A percentile compares a stretch with the other conserved stretches of the same genome.
Evolutionary conservation across 1,139 yeast genomes (phyloP).

Genomic region (Yamadazyma sp.): DNA sequence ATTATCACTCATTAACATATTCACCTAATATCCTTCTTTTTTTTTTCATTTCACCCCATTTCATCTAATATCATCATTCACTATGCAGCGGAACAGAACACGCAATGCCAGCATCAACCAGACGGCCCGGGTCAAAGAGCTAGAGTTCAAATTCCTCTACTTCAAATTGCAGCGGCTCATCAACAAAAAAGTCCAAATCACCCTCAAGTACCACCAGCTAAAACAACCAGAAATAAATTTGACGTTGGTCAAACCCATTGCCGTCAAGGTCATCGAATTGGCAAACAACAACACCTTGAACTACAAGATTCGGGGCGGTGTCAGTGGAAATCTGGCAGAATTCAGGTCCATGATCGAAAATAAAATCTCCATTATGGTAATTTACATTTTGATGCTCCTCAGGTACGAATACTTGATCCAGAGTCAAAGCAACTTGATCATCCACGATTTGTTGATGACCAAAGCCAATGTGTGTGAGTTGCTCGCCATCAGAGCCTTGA

Average conservation of each 20-base stretch:
- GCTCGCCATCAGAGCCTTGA: constrained; percentile 50
- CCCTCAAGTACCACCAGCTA: constrained; percentile 56
- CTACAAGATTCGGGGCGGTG: constrained; percentile 11
- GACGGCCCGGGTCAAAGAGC: constrained; percentile 14
- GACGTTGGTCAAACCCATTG: constrained; percentile 51
- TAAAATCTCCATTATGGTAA: constrained; percentile 25
- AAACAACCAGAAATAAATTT: constrained; percentile 54
- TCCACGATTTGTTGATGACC: constrained; percentile 49
- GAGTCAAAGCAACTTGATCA: constrained; percentile 46
- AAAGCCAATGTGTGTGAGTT: constrained; percentile 58
- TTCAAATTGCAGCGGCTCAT: constrained; percentile 38
- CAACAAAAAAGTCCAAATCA: constrained; percentile 43
- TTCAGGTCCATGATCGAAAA: constrained; percentile 12
- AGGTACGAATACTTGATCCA: constrained; percentile 50
- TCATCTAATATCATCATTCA: too few relatives aligned
- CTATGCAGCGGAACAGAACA: constrained; percentile 8
- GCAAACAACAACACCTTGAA: constrained; percentile 17
- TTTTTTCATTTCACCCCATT: too few relatives aligned
- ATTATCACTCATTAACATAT: too few relatives aligned
- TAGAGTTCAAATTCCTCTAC: constrained; percentile 42
- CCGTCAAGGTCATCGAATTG: constrained; percentile 28
- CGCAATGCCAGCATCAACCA: constrained; percentile 10
- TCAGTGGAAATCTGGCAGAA: constrained; percentile 12
- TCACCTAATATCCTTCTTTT: too few relatives aligned
- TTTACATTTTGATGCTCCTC: constrained; percentile 36